Base-by-base conservation (phyloP, 108 stramenopile species). In the Discostella pseudostelligera region DNA sequence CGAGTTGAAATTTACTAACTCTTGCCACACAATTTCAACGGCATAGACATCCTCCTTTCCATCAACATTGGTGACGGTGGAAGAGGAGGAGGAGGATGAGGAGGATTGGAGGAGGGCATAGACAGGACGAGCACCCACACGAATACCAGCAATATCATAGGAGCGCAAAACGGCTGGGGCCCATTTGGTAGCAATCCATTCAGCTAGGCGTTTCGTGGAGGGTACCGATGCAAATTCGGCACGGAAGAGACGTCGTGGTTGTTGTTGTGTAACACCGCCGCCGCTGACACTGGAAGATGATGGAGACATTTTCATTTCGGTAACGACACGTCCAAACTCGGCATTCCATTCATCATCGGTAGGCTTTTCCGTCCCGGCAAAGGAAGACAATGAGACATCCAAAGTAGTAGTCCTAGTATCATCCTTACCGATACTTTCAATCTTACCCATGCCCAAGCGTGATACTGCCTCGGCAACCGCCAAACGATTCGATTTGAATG, bases 171-270 rank as follows among this genome's bases (percentile, higher is more conserved):
- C 84, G 11, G 87, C 84, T 9, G 90, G 90, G 17, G 90, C 90
- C 90, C 90, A 92, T 53, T 92, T 92, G 19, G 86, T 83, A 20
- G 90, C 85, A 17, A 92, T 47, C 90, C 90, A 92, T 43, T 87
- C 86, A 10, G 87, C 82, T 53, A 92, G 67, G 36, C 87, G 80
- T 24, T 78, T 75, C 12, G 74, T 78, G 50, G 82, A 74, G 9
- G 83, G 79, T 14, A 92, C 90, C 5, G 71, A 63, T 25, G 75
- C 65, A 65, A 85, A 87, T 46, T 81, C 73, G 10, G 79, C 79
- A 17, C 37, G 59, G 49, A 92, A 92, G 44, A 92, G 54, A n/a
- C 53, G 53, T 5, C 49, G 49, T 11, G 0, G 49, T 35, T 47
- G 47, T 5, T 32, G 32, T 32, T 32, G 32, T 32, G 3, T 5